These are phyloP conservation scores for Oryza australiensis DNA, from an alignment of 176 grass and related monocot species.

Conservation along the genomic window DNA sequence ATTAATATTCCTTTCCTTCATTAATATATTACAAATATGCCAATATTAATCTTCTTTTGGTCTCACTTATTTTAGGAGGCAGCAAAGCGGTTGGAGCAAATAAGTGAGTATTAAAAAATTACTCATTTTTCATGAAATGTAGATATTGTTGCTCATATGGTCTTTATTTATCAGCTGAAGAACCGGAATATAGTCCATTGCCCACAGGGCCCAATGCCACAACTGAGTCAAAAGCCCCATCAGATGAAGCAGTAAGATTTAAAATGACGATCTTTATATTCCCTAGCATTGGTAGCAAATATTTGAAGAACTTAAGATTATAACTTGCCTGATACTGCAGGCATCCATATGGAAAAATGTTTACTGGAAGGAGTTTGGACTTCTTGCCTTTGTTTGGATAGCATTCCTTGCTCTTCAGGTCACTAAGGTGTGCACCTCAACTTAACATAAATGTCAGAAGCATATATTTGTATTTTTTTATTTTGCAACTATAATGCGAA, in stretches of 20 bases:
- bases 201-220: not conserved
- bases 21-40: not conserved
- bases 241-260: conserved; percentile 29
- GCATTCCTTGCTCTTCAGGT: conserved; percentile 76
- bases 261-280: not conserved
- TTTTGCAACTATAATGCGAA: not conserved
- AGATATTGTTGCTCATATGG: not conserved
- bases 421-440: conserved; percentile 48
- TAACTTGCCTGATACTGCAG: conserved; percentile 16
- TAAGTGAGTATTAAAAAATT: conserved; percentile 32
- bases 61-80: conserved; percentile 40
- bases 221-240: not conserved
- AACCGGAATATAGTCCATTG: conserved; percentile 50
- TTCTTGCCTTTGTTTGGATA: conserved; percentile 70
- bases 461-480: not conserved
- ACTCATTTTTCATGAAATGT: not conserved
- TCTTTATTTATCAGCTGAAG: conserved; percentile 39
- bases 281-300: not conserved
- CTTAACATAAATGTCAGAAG: not conserved
- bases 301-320: not conserved
- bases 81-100: conserved; percentile 22
- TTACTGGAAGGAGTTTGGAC: conserved; percentile 71
- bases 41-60: not conserved
- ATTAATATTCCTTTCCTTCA: not conserved
- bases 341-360: conserved; percentile 63